phyloP scores from a whole-genome alignment of 83 land plant genomes.

The Picea mariana region DNA sequence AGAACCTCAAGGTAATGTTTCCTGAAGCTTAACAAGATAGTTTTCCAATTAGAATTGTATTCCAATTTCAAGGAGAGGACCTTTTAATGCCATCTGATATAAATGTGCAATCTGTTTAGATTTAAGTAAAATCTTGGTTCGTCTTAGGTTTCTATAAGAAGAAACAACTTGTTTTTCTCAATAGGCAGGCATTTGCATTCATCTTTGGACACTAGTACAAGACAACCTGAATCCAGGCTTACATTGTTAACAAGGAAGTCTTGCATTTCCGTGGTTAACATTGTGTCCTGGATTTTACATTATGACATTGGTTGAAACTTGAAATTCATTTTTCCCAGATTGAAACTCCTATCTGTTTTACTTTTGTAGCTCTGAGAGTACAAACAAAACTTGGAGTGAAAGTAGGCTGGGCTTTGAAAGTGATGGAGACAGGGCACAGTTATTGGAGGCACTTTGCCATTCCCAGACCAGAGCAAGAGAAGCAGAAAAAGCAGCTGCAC shows the following conservation, averaged over 20 bases:
- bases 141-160: too few relatives aligned
- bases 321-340: conserved; percentile 17
- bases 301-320: not conserved
- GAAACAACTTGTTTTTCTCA: too few relatives aligned
- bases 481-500: conserved; percentile 74
- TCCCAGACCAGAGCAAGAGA: conserved; percentile 89
- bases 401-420: conserved; percentile 7
- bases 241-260: not conserved
- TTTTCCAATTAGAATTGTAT: not conserved
- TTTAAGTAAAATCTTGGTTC: too few relatives aligned
- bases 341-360: not conserved
- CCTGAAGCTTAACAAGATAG: not conserved
- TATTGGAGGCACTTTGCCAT: conserved; percentile 75
- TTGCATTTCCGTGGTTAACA: not conserved
- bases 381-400: conserved; percentile 17
- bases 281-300: not conserved
- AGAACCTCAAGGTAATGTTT: conserved; percentile 8
- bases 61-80: not conserved
- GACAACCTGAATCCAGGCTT: not conserved
- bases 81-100: not conserved
- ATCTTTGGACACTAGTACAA: not conserved
- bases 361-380: conserved; percentile 13
- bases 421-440: conserved; percentile 44
- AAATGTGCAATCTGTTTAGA: not conserved
- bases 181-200: not conserved